Base-by-base conservation (phyloP, 495 filamentous ascomycete genomes). In the Talaromyces stipitatus region DNA sequence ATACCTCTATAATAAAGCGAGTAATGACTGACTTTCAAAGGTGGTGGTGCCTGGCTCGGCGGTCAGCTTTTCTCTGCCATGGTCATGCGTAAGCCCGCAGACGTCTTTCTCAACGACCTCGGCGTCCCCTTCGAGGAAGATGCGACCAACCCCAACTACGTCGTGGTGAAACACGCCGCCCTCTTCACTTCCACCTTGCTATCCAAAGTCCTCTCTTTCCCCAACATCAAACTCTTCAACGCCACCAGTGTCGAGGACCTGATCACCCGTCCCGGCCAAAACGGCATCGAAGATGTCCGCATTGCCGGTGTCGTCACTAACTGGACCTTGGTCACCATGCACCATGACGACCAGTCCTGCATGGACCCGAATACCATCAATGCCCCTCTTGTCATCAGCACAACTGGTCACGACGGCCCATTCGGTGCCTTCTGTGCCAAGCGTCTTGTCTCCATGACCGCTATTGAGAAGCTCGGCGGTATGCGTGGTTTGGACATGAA, bases 281-380 rank as follows among this genome's bases (percentile, higher is more conserved):
- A 69, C 43, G 69, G 69, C 55, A 64, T 60, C 62, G 78, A 79
- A 29, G 71, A 68, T 3, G 66, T 91, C 41, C 82, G 85, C 50
- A 83, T 96, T 60, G 89, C 90, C 10, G 91, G 91, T 65, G 91
- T 94, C 3, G 91, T 96, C 60, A 91, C 88, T 56, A 96, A 96
- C 81, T 96, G 91, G 91, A 94, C 91, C 0, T 79, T 96, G 20
- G 90, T 95, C 53, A 81, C 83, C 57, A 88, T 94, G 77, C 89
- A 96, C 72, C 91, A 95, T 69, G 88, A 91, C 69, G 89, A 92
- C 73, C 90, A 94, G 75, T 86, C 81, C 58, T 94, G 90, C 85
- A 95, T 94, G 89, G 91, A 96, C 70, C 91, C 91, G 60, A 96
- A 91, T 80, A 95, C 90, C 68, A 91, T 96, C 79, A 95, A 95